Percentiles rank a stretch among this genome's conserved stretches.
Conservation (phyloP, 2,329 filamentous ascomycete genomes). For the Neonectria hederae region DNA sequence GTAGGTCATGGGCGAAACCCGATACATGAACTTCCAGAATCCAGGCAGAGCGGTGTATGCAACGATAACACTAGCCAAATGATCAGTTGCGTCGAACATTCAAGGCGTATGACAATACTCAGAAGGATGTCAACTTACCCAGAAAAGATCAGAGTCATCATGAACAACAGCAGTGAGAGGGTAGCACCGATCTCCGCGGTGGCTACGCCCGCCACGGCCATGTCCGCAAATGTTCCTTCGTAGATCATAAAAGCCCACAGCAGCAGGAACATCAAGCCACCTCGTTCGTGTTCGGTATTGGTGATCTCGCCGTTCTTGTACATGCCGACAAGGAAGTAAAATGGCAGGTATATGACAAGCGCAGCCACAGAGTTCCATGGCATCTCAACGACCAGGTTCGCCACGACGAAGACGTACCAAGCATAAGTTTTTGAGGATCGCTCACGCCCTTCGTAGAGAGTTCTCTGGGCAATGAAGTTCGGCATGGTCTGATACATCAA, state of each 20-base stretch:
- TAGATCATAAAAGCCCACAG: constrained; percentile 26
- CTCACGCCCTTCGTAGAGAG: constrained; percentile 74
- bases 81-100: not conserved
- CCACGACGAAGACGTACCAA: constrained; percentile 26
- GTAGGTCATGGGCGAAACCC: constrained; percentile 74
- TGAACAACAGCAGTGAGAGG: constrained; percentile 52
- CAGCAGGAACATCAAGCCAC: constrained; percentile 14
- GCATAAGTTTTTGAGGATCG: constrained; percentile 70
- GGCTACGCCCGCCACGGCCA: constrained; percentile 21
- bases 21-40: constrained; percentile 77
- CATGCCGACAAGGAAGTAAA: constrained; percentile 30
- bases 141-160: constrained; percentile 35
- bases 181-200: constrained; percentile 35
- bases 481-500: constrained; percentile 71
- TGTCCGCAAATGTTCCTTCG: constrained; percentile 27
- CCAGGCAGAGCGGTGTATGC: constrained; percentile 64
- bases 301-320: constrained; percentile 22
- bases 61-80: constrained; percentile 62
- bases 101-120: not conserved
- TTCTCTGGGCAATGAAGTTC: constrained; percentile 71
- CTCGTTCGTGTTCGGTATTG: constrained; percentile 14
- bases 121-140: constrained; percentile 24
- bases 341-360: constrained; percentile 22
- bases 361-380: constrained; percentile 26
- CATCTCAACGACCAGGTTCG: constrained; percentile 27